Evolutionary conservation across 2,329 filamentous ascomycete species (phyloP).

Genomic region (Plenodomus lindquistii): DNA sequence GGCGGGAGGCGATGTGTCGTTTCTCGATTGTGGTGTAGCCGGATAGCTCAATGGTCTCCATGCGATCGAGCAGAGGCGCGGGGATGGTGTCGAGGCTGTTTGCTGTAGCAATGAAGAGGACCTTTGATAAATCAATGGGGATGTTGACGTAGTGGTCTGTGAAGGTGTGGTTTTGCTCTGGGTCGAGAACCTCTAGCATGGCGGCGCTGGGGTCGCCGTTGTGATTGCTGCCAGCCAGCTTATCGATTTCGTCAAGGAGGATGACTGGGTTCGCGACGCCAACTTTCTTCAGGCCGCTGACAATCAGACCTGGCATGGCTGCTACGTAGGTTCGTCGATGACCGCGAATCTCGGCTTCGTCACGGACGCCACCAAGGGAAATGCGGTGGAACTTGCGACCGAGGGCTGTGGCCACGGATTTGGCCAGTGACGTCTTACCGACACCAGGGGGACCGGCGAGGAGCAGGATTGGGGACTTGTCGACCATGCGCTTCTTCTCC

Average conservation of each 20-base stretch:
- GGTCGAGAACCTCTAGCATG: constrained; percentile 97
- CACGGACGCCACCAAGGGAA: constrained; percentile 90
- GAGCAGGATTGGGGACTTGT: constrained; percentile 94
- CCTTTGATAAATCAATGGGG: constrained; percentile 92
- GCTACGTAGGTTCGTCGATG: constrained; percentile 96
- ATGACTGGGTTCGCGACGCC: constrained; percentile 95
- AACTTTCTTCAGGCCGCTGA: constrained; percentile 92
- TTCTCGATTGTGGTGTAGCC: constrained; percentile 98
- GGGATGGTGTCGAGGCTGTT: constrained; percentile 95
- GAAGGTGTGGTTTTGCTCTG: constrained; percentile 94
- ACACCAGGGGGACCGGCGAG: constrained; percentile 92
- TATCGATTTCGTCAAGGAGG: constrained; percentile 96
- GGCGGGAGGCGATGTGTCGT: constrained; percentile 87
- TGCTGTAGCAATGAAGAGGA: constrained; percentile 95
- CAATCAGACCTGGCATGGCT: constrained; percentile 96
- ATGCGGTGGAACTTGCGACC: constrained; percentile 97
- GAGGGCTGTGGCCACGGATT: constrained; percentile 87
- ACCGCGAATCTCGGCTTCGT: constrained; percentile 95
- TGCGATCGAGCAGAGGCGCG: constrained; percentile 88
- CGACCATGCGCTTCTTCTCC: constrained; percentile 80
- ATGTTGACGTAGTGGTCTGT: constrained; percentile 96
- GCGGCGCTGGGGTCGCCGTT: constrained; percentile 95
- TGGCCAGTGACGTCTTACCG: constrained; percentile 93
- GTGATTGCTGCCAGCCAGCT: constrained; percentile 86
- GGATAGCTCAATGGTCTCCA: constrained; percentile 92